Evolutionary conservation across 805 yeast genomes (phyloP), one percentile per base, ranked within the genome.

Genomic region (Candida taoyuanica): DNA sequence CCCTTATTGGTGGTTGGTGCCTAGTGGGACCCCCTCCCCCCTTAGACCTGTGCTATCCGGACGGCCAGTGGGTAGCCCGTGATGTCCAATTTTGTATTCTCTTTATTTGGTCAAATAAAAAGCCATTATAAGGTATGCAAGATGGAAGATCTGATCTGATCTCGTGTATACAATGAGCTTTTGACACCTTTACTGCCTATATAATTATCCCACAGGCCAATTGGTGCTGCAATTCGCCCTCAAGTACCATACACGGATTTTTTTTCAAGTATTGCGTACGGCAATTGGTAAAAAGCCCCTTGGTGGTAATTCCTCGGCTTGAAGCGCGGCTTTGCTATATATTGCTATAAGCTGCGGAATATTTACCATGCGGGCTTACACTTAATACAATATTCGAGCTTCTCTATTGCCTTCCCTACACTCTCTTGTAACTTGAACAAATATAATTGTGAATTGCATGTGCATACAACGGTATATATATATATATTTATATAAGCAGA

Each of bases 161-260:
- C 11, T 7, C 11, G 25, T 21, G 25, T 7, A 21, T 21, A 8
- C 25, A 21, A 7, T 12, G 25, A 21, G 25, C 25, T 12, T 12
- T 8, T 12, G 11, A 21, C 11, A 7, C 12, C 25, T 21, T 21
- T 21, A 12, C 11, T 21, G 25, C 28, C 13, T 9, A 11, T 25
- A 11, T 6, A n/a, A 21, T 21, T 21, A 11, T 9, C 28, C 28
- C 28, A 11, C 15, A 9, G 28, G n/a, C n/a, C n/a, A n/a, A n/a
- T n/a, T n/a, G 6, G 28, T 25, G 28, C 28, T 14, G 28, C 15
- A 9, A 14, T 8, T 28, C 31, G 31, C 31, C 31, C 31, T 15
- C 31, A 28, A 28, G 18, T 28, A 15, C 31, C 31, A 7, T 28
- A 28, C 31, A 28, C 31, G 31, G 31, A 25, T 25, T 25, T 6